Evolutionary conservation across 2,329 filamentous ascomycete genomes (phyloP), one percentile per base, ranked within the genome.

Genomic region (Talaromyces piceae): DNA sequence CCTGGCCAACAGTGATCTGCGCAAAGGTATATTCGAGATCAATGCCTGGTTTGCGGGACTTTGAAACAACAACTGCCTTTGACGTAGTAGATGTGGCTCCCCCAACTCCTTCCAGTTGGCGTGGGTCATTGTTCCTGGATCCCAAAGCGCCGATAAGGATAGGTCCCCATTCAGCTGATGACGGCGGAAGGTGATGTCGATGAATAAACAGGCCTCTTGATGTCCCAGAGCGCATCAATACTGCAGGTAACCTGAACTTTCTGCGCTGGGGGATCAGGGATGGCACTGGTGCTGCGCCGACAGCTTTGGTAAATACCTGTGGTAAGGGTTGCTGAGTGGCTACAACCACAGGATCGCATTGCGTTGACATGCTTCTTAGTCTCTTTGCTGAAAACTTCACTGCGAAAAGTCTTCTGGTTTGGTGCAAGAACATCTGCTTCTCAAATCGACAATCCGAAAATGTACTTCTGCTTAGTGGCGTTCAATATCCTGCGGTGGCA

Each of bases 21-120:
- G 83, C 77, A 62, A 88, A 88, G 0, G 83, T 88, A 63, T 83
- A 87, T 51, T 85, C 79, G 11, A 86, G 73, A 58, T 86, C 79
- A 0, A 74, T 73, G 12, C 71, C 74, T 0, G 67, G 53, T 4
- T 71, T 65, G 3, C 63, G 57, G 1, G 79, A 75, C 2, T 71
- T 72, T 3, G 75, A 75, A 8, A 88, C 71, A 1, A 88, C 71
- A 61, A 83, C 84, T 20, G 87, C 73, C 63, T 88, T 88, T 49
- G 80, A 84, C 3, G 84, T 79, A 13, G 78, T 82, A 3, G 82
- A 84, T 31, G 83, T 73, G 11, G 83, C 83, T 0, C 79, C 82
- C 3, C 84, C 84, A 65, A 87, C 76, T 16, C 84, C 84, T 61
- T 87, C 75, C 1, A 88, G 77, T 67, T 88, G 85, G 1, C 84